A percentile compares a stretch with the other conserved stretches of the same genome.
Conservation (phyloP, 2,329 filamentous ascomycete genomes). For the Hymenoscyphus scutula region DNA sequence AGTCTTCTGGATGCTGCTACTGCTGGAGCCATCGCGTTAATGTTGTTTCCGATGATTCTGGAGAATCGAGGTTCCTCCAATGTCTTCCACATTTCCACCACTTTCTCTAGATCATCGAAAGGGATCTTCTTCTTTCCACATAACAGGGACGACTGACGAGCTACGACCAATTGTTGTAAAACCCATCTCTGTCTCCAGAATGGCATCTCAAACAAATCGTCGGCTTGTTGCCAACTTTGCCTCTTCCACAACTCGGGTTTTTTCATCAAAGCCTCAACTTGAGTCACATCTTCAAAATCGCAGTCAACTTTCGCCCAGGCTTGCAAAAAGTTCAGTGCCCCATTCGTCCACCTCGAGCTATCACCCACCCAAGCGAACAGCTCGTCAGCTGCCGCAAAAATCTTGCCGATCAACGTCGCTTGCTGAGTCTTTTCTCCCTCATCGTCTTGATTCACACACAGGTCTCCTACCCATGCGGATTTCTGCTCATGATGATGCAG, state of each 20-base stretch:
- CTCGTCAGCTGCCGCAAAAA: conserved; percentile 10
- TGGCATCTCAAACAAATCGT: conserved; percentile 11
- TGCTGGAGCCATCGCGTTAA: conserved; percentile 1
- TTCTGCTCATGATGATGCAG: conserved; percentile 11
- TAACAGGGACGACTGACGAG: conserved; percentile 4
- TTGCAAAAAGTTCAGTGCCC: conserved; percentile 9
- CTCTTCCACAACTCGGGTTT: conserved; percentile 7
- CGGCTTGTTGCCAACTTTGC: conserved; percentile 11
- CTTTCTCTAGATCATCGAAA: conserved; percentile 8
- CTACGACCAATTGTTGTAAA: conserved; percentile 9
- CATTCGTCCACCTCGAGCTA: conserved; percentile 8
- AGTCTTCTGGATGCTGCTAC: conserved; percentile 6
- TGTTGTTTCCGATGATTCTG: background rate
- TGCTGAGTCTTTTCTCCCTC: conserved; percentile 13
- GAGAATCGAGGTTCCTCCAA: conserved; percentile 3
- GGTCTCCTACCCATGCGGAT: conserved; percentile 17
- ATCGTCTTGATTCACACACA: conserved; percentile 21
- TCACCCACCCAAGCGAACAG: conserved; percentile 16
- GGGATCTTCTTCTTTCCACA: conserved; percentile 12
- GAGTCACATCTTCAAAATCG: conserved; percentile 5
- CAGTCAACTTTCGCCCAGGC: conserved; percentile 10
- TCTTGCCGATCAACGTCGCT: conserved; percentile 12
- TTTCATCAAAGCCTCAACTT: conserved; percentile 2
- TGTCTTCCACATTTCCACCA: conserved; percentile 7
- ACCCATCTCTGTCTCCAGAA: conserved; percentile 10